phyloP scores from a whole-genome alignment of 1,139 yeast genomes.

The Magnusiomyces ingens region DNA sequence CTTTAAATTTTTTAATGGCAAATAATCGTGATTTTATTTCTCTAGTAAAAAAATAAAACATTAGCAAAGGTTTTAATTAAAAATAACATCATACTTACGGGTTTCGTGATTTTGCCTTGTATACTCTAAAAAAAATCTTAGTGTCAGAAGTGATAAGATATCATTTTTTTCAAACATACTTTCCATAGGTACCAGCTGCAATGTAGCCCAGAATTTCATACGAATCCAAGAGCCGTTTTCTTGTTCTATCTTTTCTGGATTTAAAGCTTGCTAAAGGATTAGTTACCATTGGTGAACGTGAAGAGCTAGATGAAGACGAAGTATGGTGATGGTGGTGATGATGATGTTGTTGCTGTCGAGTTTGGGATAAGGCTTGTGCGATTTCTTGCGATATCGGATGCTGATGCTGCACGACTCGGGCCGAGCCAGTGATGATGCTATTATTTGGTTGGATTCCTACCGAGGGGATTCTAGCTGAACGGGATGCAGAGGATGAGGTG shows the following conservation, averaged over 20 bases:
- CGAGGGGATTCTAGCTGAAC: no score
- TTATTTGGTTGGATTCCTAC: no score
- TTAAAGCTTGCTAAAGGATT: slow-evolving; percentile 34
- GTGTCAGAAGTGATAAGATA: background rate
- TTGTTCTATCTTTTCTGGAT: slow-evolving; percentile 56
- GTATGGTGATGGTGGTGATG: background rate
- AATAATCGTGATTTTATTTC: slow-evolving; percentile 19
- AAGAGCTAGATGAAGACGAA: background rate
- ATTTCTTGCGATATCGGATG: background rate
- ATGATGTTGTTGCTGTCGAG: background rate
- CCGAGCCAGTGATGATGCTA: background rate
- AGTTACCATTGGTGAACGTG: slow-evolving; percentile 20
- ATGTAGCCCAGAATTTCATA: slow-evolving; percentile 90
- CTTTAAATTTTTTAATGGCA: slow-evolving; percentile 95
- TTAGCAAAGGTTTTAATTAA: background rate
- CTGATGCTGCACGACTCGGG: background rate
- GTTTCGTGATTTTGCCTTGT: slow-evolving; percentile 60
- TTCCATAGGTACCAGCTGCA: slow-evolving; percentile 97
- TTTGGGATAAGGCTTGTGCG: background rate
- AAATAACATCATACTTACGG: slow-evolving; percentile 8
- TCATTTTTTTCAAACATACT: slow-evolving; percentile 14
- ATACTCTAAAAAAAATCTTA: slow-evolving; percentile 45
- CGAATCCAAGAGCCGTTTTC: slow-evolving; percentile 68
- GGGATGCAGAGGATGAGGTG: no score
- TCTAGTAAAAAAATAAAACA: background rate